A percentile compares a stretch with the other conserved stretches of the same genome.
Evolutionary conservation across 768 basidiomycete species (phyloP).

Genomic region (Lentinula guzmanii): DNA sequence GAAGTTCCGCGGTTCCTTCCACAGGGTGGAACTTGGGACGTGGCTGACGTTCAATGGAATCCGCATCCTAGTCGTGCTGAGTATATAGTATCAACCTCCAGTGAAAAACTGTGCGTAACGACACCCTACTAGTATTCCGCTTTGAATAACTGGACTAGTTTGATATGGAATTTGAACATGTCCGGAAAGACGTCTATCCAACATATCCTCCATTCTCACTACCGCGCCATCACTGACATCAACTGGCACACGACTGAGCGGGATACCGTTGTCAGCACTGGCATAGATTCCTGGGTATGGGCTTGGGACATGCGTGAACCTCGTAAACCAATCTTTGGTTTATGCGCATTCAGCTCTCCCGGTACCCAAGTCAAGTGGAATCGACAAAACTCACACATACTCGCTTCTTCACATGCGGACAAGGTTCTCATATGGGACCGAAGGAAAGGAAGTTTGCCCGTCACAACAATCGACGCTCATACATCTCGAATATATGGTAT

Average conservation of each 20-base stretch:
- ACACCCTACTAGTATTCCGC: neutral
- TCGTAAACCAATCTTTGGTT: slow-evolving; percentile 70
- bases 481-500: slow-evolving; percentile 95
- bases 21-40: slow-evolving; percentile 95
- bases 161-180: slow-evolving; percentile 92
- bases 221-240: slow-evolving; percentile 94
- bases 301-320: slow-evolving; percentile 83
- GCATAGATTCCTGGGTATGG: slow-evolving; percentile 93
- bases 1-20: slow-evolving; percentile 91
- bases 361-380: slow-evolving; percentile 99
- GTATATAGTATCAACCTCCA: slow-evolving; percentile 84
- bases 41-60: slow-evolving; percentile 91
- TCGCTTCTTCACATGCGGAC: slow-evolving; percentile 87
- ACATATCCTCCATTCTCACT: slow-evolving; percentile 82
- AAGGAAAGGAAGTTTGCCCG: slow-evolving; percentile 87
- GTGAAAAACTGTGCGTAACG: slow-evolving; percentile 72
- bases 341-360: slow-evolving; percentile 48
- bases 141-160: slow-evolving; percentile 27
- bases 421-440: slow-evolving; percentile 93
- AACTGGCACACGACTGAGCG: slow-evolving; percentile 93
- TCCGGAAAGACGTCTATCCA: slow-evolving; percentile 75
- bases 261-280: slow-evolving; percentile 81
- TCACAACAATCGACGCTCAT: slow-evolving; percentile 73
- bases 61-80: slow-evolving; percentile 71
- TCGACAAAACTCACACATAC: slow-evolving; percentile 72